Evolutionary conservation across 345 rosid genomes (phyloP).

Genomic region (Citrus inodora): DNA sequence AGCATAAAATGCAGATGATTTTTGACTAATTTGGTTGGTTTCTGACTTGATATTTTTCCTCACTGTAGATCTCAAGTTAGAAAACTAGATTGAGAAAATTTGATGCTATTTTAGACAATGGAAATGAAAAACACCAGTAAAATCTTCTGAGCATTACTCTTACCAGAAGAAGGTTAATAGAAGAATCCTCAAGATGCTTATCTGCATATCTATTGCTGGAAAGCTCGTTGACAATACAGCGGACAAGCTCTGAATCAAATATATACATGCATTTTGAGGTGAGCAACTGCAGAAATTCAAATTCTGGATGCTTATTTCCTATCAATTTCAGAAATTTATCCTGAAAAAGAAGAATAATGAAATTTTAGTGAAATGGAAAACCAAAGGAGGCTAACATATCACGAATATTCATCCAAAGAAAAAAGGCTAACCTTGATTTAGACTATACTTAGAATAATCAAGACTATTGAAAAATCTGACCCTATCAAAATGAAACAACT

Average conservation of each 20-base stretch:
- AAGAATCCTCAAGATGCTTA: conserved; percentile 41
- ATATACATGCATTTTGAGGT: conserved; percentile 69
- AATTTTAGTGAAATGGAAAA: background rate
- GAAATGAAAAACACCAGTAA: background rate
- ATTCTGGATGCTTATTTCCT: conserved; percentile 64
- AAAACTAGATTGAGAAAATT: background rate
- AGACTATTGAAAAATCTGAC: background rate
- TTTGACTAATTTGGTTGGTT: background rate
- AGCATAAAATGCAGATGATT: conserved; percentile 2
- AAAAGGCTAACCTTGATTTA: background rate
- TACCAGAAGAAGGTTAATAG: conserved; percentile 74
- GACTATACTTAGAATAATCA: background rate
- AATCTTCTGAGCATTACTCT: conserved; percentile 22
- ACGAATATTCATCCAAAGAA: background rate
- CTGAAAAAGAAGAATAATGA: conserved; percentile 37
- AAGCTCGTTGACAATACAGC: conserved; percentile 53
- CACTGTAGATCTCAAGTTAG: background rate
- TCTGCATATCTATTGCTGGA: conserved; percentile 32
- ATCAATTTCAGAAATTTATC: conserved; percentile 62
- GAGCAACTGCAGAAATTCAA: conserved; percentile 62
- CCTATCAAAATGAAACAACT: background rate
- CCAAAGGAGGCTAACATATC: background rate
- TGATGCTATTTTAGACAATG: background rate
- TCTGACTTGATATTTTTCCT: background rate
- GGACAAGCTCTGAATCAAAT: conserved; percentile 66